Percentiles rank a stretch among this genome's conserved stretches.
These are phyloP conservation scores for Backusella tuberculispora DNA, from an alignment of 192 early-diverging fungal species.

Conservation along the genomic window DNA sequence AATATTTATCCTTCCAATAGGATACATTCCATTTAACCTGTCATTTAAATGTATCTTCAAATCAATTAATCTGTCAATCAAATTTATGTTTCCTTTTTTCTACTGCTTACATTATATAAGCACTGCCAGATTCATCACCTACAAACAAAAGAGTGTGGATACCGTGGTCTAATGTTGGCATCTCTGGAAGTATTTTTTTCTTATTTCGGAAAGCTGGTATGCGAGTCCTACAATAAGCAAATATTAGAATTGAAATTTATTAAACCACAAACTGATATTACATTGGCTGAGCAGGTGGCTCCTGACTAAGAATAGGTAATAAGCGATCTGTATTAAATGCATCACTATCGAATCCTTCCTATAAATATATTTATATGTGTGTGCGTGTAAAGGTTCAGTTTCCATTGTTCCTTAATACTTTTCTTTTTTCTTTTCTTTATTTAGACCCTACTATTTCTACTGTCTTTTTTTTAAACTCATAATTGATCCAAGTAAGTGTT, in stretches of 20 bases:
- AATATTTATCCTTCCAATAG: constrained; percentile 4
- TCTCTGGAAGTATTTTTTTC: neutral
- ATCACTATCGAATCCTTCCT: constrained; percentile 23
- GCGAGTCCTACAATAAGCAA: neutral
- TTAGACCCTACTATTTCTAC: neutral
- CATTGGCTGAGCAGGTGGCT: constrained; percentile 1
- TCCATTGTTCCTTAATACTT: no score
- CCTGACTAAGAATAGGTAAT: neutral
- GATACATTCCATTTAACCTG: constrained; percentile 22
- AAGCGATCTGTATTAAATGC: constrained; percentile 7
- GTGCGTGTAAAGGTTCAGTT: no score
- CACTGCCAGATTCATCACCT: neutral
- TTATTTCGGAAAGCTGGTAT: neutral
- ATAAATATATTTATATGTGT: neutral
- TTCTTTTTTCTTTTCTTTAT: neutral
- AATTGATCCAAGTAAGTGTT: constrained; percentile 20
- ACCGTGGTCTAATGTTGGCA: neutral
- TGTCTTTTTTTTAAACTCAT: constrained; percentile 2
- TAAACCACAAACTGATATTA: neutral
- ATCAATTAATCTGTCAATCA: neutral
- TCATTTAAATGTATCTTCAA: neutral
- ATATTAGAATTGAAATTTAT: neutral
- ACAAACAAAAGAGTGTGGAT: constrained; percentile 13
- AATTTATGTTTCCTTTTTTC: neutral
- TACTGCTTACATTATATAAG: constrained; percentile 7